Evolutionary conservation across 2,329 filamentous ascomycete species (phyloP), one percentile per base, ranked within the genome.

Genomic region (Emydomyces testavorans): DNA sequence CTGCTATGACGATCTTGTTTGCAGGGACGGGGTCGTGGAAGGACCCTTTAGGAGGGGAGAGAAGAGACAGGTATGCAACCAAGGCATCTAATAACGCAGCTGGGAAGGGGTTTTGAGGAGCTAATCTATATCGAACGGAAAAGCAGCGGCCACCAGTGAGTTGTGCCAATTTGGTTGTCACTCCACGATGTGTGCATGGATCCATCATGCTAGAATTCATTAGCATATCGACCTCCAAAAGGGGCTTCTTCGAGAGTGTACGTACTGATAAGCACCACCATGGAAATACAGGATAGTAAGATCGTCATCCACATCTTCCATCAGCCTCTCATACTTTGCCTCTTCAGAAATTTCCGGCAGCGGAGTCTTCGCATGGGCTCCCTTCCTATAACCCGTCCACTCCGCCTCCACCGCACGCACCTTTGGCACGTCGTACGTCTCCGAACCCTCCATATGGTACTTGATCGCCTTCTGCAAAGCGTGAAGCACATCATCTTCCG

Each of bases 101-200:
- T 13, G 70, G 71, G 52, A 72, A 73, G 7, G 71, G 66, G 35
- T 69, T 59, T 43, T 72, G 68, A 13, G 71, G 71, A 2, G 70
- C 69, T 5, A 72, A 62, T 43, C 71, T 65, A 53, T 72, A 72
- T 40, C 68, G 62, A 20, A 73, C 65, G 8, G 67, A 71, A 26
- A 71, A 59, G 20, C 61, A 62, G 4, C 65, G 63, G 10, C 66
- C 66, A 13, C 65, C 62, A 6, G 66, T 68, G 15, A 71, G 56
- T 48, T 64, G 69, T 18, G 66, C 66, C 1, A 71, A 56, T 23
- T 62, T 60, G 10, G 64, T 53, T 28, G 64, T 62, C 21, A 62
- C 52, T 11, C 58, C 51, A 16, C 70, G 67, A 51, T 69, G 65
- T 1, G 64, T 65, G 51, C 62, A 67, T 10, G 69, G 69, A 50